phyloP scores from a whole-genome alignment of 1,284 basidiomycete genomes.

The Leccinum griseonigrum region DNA sequence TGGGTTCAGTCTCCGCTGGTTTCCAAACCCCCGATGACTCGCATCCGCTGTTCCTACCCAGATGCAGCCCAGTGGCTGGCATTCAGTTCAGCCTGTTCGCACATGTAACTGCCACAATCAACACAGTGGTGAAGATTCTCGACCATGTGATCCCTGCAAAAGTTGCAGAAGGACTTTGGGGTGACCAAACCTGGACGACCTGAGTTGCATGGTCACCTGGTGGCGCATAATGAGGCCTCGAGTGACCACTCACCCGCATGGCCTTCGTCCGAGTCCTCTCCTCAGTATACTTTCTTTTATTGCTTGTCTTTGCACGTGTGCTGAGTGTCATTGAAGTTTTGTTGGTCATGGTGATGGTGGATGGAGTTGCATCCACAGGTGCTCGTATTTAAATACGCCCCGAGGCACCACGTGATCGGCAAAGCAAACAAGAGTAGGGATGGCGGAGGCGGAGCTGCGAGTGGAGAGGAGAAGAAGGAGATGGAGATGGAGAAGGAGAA shows the following conservation, averaged over 20 bases:
- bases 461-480: too few species aligned
- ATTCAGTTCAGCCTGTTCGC: background rate
- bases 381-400: background rate
- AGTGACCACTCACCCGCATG: background rate
- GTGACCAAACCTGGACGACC: background rate
- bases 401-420: background rate
- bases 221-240: too few species aligned
- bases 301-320: too few species aligned
- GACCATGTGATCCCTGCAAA: background rate
- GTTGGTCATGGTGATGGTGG: background rate
- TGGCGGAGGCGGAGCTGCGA: too few species aligned
- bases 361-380: background rate
- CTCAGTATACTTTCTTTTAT: too few species aligned
- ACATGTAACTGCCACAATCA: background rate
- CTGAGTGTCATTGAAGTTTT: background rate
- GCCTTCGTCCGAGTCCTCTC: too few species aligned
- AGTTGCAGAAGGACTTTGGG: background rate
- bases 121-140: background rate
- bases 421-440: background rate
- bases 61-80: background rate
- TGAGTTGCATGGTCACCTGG: too few species aligned
- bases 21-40: too few species aligned
- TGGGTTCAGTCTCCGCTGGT: too few species aligned
- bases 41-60: background rate
- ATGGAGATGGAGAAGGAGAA: too few species aligned